Evolutionary conservation across 306 rosid species (phyloP).

Genomic region (barrel medic (Medicago truncatula)): MtrunA17r5.0-ANR NC_053048.1:11955001-11955500

Average conservation of each 20-base stretch:
- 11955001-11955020: neutral
- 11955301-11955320: conserved; percentile 48
- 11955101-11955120: neutral
- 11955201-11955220: conserved; percentile 49
- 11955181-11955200: conserved; percentile 56
- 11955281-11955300: conserved; percentile 46
- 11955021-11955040: neutral
- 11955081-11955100: neutral
- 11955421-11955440: conserved; percentile 84
- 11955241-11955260: conserved; percentile 44
- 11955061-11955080: neutral
- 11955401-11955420: conserved; percentile 89
- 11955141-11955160: conserved; percentile 25
- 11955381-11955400: conserved; percentile 92
- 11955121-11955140: neutral
- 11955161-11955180: conserved; percentile 67
- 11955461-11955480: conserved; percentile 65
- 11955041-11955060: neutral
- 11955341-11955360: conserved; percentile 52
- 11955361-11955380: conserved; percentile 64
- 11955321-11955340: conserved; percentile 57
- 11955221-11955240: conserved; percentile 46
- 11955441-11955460: conserved; percentile 68
- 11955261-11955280: conserved; percentile 42
- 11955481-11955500: conserved; percentile 60